Conservation (phyloP, 345 rosid species). For the Pistacia integerrima region DNA sequence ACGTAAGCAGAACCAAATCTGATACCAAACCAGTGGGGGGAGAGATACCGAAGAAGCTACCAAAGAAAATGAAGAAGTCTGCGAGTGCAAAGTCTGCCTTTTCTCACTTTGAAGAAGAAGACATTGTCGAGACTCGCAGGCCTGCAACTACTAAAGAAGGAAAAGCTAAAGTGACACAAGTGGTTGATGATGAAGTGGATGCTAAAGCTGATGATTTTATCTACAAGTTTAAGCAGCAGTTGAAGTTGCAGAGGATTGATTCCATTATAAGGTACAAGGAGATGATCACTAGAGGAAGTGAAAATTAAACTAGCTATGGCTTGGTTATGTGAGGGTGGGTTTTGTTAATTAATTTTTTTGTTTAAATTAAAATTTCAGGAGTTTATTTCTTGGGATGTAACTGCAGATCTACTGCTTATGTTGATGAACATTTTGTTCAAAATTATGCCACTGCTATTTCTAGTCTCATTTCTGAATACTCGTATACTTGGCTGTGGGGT, state of each 20-base stretch:
- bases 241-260: constrained; percentile 70
- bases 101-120: constrained; percentile 55
- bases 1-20: constrained; percentile 52
- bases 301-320: constrained; percentile 15
- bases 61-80: constrained; percentile 82
- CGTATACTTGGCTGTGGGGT: background rate
- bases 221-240: constrained; percentile 66
- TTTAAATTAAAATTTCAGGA: background rate
- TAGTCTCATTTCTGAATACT: background rate
- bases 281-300: constrained; percentile 40
- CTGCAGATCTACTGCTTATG: constrained; percentile 35
- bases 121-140: constrained; percentile 50
- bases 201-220: constrained; percentile 84
- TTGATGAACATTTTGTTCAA: constrained; percentile 23
- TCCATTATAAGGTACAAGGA: constrained; percentile 66
- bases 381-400: constrained; percentile 17
- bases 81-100: constrained; percentile 71
- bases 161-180: constrained; percentile 39
- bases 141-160: constrained; percentile 61
- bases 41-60: constrained; percentile 47
- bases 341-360: background rate
- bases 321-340: constrained; percentile 9
- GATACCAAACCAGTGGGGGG: constrained; percentile 68
- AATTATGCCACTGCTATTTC: constrained; percentile 10
- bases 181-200: constrained; percentile 65